Conservation (phyloP, 345 rosid genomes). For the Eucalyptus virginea region DNA sequence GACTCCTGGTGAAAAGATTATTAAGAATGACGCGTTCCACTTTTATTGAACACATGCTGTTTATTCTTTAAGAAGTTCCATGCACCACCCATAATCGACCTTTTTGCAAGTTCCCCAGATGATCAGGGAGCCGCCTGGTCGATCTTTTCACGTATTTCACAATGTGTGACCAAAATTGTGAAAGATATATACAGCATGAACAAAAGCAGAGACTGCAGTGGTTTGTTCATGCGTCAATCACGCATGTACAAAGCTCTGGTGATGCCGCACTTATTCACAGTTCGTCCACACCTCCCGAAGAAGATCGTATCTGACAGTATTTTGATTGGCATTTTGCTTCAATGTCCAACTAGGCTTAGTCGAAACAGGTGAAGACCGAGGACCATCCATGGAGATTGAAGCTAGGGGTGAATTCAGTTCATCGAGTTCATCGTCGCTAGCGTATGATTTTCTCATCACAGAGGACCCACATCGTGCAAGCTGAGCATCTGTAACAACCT, state of each 20-base stretch:
- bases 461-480: conserved; percentile 52
- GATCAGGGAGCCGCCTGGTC: not conserved
- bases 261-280: conserved; percentile 15
- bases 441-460: conserved; percentile 54
- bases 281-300: conserved; percentile 71
- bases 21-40: not conserved
- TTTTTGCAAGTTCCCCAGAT: not conserved
- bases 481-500: conserved; percentile 22
- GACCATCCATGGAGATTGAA: conserved; percentile 28
- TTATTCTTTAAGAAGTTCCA: not conserved
- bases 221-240: not conserved
- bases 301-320: conserved; percentile 53
- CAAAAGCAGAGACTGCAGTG: not conserved
- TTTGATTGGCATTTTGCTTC: conserved; percentile 16
- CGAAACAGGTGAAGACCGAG: conserved; percentile 9
- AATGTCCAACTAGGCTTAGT: conserved; percentile 17
- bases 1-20: not conserved
- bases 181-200: conserved; percentile 7
- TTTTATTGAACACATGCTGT: not conserved
- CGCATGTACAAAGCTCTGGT: not conserved
- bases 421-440: conserved; percentile 89
- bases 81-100: not conserved
- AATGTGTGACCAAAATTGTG: not conserved
- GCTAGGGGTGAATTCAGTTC: conserved; percentile 66
- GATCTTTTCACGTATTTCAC: not conserved